These are phyloP conservation scores for Uromyces viciae-fabae DNA, from an alignment of 1,284 basidiomycete genomes.

Conservation along the genomic window DNA sequence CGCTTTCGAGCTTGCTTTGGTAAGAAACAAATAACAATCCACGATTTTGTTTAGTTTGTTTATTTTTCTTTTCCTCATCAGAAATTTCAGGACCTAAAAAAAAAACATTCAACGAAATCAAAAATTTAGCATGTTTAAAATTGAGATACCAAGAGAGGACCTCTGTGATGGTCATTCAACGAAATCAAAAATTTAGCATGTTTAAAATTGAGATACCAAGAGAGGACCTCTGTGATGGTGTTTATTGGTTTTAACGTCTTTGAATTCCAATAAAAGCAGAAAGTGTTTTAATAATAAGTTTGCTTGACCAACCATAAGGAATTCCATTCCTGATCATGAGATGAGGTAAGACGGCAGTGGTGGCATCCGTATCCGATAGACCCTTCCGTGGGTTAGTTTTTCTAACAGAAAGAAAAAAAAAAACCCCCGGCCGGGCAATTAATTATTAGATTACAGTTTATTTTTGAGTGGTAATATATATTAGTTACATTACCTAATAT, in stretches of 20 bases:
- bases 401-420: conserved; percentile 22
- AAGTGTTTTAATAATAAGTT: no score
- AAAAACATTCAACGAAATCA: not conserved
- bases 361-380: conserved; percentile 4
- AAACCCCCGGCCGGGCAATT: not conserved
- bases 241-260: no score
- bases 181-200: not conserved
- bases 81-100: conserved; percentile 39
- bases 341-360: conserved; percentile 25
- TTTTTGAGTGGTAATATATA: not conserved
- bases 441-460: not conserved
- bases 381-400: conserved; percentile 45
- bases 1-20: conserved; percentile 34
- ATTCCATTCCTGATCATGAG: conserved; percentile 43
- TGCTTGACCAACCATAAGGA: conserved; percentile 26
- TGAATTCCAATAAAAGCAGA: no score
- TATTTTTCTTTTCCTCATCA: conserved; percentile 15
- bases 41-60: conserved; percentile 35
- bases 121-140: not conserved
- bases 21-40: conserved; percentile 43
- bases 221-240: no score
- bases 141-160: no score
- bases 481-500: conserved; percentile 25
- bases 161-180: no score
- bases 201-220: no score